These are phyloP conservation scores for Myriangium duriaei DNA, from an alignment of 2,329 filamentous ascomycete genomes.

Conservation along the genomic window DNA sequence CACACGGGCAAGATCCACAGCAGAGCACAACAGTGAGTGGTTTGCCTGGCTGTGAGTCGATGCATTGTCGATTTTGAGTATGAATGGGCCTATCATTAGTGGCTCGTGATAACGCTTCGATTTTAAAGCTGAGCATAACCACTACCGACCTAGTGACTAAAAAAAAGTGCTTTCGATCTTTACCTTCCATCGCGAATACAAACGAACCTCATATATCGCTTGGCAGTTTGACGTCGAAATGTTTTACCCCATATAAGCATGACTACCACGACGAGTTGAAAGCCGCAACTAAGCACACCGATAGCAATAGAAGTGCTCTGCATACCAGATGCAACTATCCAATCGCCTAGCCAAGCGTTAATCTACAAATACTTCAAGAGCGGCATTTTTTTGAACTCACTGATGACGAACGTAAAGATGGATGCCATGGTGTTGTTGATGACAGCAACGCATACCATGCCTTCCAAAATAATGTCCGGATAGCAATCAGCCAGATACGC, in stretches of 20 bases:
- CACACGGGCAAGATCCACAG: no score
- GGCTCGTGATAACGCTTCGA: no score
- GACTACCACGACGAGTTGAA: neutral
- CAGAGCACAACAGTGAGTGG: no score
- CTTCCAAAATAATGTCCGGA: conserved; percentile 44
- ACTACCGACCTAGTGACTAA: no score
- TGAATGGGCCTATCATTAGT: no score
- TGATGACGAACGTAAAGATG: conserved; percentile 39
- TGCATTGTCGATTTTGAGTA: no score
- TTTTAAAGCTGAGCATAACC: no score
- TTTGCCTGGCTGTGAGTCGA: no score
- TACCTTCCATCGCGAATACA: neutral
- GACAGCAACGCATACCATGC: conserved; percentile 46
- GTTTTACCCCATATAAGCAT: neutral
- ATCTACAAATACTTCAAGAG: neutral
- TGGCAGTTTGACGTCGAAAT: neutral
- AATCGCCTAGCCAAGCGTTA: neutral
- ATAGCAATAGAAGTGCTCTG: neutral
- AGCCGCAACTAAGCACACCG: neutral
- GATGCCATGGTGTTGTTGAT: conserved; percentile 45
- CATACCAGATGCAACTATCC: neutral
- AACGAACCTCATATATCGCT: neutral
- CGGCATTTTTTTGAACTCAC: conserved; percentile 11
- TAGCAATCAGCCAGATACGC: conserved; percentile 45
- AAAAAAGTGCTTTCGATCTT: no score